Base-by-base conservation (phyloP, 257 asterid species). In the Gynochthodes officinalis region DNA sequence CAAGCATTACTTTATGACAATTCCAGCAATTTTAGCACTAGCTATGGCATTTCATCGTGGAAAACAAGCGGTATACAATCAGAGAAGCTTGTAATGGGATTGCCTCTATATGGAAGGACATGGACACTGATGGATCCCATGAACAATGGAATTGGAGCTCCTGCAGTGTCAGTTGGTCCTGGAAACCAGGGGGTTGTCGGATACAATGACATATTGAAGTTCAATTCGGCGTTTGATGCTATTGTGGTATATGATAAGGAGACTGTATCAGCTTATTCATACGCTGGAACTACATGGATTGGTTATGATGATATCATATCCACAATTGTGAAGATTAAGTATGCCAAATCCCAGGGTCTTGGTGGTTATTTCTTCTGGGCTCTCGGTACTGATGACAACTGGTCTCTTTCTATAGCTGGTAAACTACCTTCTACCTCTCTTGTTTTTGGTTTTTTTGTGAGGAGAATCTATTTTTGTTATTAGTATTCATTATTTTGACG, bases 321-420 rank as follows among this genome's bases (percentile, higher is more conserved):
- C 2, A 43, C 84, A 5, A 7, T 25, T 60, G 23, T 75, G 13
- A 88, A 85, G 83, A 63, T 86, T 14, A 77, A 73, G 81, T 88
- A 63, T 76, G 87, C 93, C 2, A 85, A 81, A 77, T 78, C 73
- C 14, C 86, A 84, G 71, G 86, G 85, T 2, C 84, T 88, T 81
- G 92, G 89, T 11, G 95, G 95, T 9, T 90, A 90, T 81, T 88
- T 90, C 75, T 86, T 88, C 32, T 88, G 95, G 95, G 91, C 86
- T 18, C 87, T 90, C 60, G 92, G 90, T 68, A 67, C 27, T 70
- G 79, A 58, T 67, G 86, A 85, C 71, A 75, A 84, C 35, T 90
- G 90, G 95, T 78, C 78, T 21, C 82, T 88, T 66, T 85, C 95
- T 52, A 80, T 66, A 77, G 78, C 91, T 82, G 91, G 95, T 90